A percentile compares a stretch with the other conserved stretches of the same genome.
phyloP scores from a whole-genome alignment of 192 early-diverging fungal species.

The Umbelopsis ramanniana region DNA sequence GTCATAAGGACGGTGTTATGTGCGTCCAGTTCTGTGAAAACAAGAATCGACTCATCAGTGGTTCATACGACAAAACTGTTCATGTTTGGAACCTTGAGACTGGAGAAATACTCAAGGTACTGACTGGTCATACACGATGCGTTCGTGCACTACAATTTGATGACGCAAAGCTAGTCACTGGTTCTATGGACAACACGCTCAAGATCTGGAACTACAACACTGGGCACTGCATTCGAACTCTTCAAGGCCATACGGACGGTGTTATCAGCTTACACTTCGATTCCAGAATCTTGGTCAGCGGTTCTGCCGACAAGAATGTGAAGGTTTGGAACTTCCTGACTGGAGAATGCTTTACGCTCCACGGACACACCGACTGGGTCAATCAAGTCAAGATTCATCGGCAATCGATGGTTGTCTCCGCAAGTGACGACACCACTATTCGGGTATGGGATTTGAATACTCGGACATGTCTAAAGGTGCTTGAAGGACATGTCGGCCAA shows the following conservation, averaged over 20 bases:
- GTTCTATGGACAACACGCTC: slow-evolving; percentile 90
- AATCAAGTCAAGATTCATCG: slow-evolving; percentile 84
- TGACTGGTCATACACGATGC: slow-evolving; percentile 82
- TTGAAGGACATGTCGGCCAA: slow-evolving; percentile 71
- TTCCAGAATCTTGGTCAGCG: slow-evolving; percentile 77
- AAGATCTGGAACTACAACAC: slow-evolving; percentile 92
- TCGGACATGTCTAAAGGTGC: slow-evolving; percentile 62
- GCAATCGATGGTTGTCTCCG: slow-evolving; percentile 69
- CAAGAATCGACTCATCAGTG: slow-evolving; percentile 74
- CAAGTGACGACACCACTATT: slow-evolving; percentile 86
- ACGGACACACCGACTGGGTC: slow-evolving; percentile 87
- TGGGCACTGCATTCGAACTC: slow-evolving; percentile 82
- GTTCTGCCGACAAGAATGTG: slow-evolving; percentile 82
- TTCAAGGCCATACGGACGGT: slow-evolving; percentile 78
- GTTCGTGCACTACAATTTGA: slow-evolving; percentile 94
- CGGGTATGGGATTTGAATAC: slow-evolving; percentile 85
- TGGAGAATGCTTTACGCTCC: slow-evolving; percentile 69
- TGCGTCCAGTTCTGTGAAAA: slow-evolving; percentile 84
- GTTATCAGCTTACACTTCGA: slow-evolving; percentile 86
- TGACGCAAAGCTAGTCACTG: slow-evolving; percentile 88
- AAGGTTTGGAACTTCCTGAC: slow-evolving; percentile 84
- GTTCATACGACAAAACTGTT: slow-evolving; percentile 84
- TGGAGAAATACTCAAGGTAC: slow-evolving; percentile 69
- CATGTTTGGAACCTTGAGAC: slow-evolving; percentile 88
- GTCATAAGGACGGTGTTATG: slow-evolving; percentile 86